Evolutionary conservation across 352 stramenopile genomes (phyloP), one percentile per base, ranked within the genome.

Genomic region (Phytopythium litorale): DNA sequence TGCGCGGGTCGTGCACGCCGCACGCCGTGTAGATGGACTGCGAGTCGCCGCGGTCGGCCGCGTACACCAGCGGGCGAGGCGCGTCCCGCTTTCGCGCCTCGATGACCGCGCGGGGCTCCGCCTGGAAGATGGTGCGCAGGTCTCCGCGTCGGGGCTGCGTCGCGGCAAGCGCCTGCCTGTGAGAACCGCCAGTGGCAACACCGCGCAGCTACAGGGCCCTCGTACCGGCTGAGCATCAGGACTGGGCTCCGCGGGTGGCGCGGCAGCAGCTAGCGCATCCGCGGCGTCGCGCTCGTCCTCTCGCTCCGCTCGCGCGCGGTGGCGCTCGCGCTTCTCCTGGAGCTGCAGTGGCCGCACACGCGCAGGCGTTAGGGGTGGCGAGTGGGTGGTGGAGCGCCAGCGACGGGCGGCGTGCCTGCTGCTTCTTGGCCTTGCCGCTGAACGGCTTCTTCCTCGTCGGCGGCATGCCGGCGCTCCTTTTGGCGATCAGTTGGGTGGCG

Each of bases 361-460:
- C 13, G 40, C 40, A 21, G 40, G 18, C 40, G 40, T 46, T 46
- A 46, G 3, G 2, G 3, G 6, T 6, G 40, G 7, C 19, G 15
- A 46, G 7, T 7, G 18, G 5, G 19, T 4, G 16, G 40, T 4
- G 18, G 4, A 21, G 18, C 25, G 25, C 25, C 25, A 19, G 18
- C 13, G 7, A 7, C 13, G 40, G 6, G 21, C 21, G 7, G 28
- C 40, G 32, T 28, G 89, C 84, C 78, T 94, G 86, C 62, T 92
- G 82, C 73, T 94, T 94, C 80, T 94, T 94, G 63, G 82, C 83
- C 61, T 94, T 94, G 65, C 82, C 84, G 59, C 83, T 92, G 61
- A 94, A 94, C n/a, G 83, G 86, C 70, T 85, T 92, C 72, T 86
- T 90, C 62, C 78, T 65, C 37, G 53, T 65, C 23, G 76, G 69